Evolutionary conservation across 2,329 filamentous ascomycete genomes (phyloP).

Genomic region (Fusarium longipes): DNA sequence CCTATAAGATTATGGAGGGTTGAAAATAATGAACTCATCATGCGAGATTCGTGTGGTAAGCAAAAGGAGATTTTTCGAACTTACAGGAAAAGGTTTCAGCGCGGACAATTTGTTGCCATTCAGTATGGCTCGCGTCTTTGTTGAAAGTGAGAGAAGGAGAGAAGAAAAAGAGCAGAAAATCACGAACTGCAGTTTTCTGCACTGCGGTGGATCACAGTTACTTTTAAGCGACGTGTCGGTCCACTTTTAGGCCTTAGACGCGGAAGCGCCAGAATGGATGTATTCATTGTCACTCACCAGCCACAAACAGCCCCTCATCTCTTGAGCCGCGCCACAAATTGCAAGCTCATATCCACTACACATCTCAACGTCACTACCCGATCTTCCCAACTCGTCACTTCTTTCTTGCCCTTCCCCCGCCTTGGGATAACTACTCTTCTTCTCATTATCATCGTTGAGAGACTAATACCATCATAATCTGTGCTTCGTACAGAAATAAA

Average conservation of each 20-base stretch:
- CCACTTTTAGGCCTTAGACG: conserved; percentile 21
- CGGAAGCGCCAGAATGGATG: conserved; percentile 31
- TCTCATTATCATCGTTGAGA: conserved; percentile 4
- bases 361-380: conserved; percentile 32
- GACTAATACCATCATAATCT: neutral
- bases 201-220: conserved; percentile 17
- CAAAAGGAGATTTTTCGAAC: neutral
- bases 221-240: conserved; percentile 28
- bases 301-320: conserved; percentile 10
- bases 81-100: conserved; percentile 14
- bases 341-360: conserved; percentile 3
- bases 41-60: conserved; percentile 44
- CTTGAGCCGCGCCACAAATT: conserved; percentile 28
- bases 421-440: conserved; percentile 5
- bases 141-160: conserved; percentile 26
- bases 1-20: conserved; percentile 55
- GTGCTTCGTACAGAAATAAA: neutral
- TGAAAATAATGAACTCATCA: conserved; percentile 57
- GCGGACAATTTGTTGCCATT: neutral
- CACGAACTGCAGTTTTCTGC: conserved; percentile 36
- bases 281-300: too few relatives aligned
- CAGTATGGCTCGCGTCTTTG: neutral
- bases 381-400: conserved; percentile 32
- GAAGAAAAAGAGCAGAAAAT: conserved; percentile 40
- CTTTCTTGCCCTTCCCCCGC: conserved; percentile 21